Evolutionary conservation across 805 yeast genomes (phyloP).

Genomic region (Suhomyces prunicola): DNA sequence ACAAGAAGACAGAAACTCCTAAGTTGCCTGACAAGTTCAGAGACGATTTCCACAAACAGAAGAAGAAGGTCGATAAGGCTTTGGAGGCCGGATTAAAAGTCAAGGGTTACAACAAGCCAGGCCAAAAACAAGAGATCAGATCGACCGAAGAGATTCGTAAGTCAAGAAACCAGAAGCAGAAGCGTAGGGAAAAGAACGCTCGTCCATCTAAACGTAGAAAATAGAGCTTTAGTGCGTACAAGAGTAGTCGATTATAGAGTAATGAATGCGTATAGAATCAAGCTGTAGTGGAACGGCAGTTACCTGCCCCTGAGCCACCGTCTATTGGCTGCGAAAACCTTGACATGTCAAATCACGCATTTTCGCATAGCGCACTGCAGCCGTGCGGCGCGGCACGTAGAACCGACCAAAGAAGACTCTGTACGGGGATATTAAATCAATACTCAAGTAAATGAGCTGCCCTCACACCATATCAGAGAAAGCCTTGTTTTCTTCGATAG

Average conservation of each 20-base stretch:
- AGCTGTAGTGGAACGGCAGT: not conserved
- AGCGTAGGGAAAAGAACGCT: slow-evolving; percentile 80
- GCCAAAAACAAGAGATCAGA: slow-evolving; percentile 54
- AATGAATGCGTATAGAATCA: not conserved
- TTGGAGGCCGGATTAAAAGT: slow-evolving; percentile 68
- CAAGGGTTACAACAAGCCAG: slow-evolving; percentile 58
- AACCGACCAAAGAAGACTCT: no score
- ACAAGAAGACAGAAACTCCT: slow-evolving; percentile 75
- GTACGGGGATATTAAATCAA: no score
- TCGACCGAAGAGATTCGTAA: slow-evolving; percentile 76
- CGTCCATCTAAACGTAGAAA: slow-evolving; percentile 51
- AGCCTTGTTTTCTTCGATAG: no score
- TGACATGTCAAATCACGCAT: not conserved
- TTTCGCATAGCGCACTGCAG: not conserved
- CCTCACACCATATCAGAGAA: no score
- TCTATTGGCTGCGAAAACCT: not conserved
- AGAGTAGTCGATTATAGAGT: not conserved
- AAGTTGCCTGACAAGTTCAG: slow-evolving; percentile 85
- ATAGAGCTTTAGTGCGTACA: slow-evolving; percentile 4
- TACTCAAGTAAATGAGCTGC: no score
- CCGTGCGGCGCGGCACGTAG: not conserved
- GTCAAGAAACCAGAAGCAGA: slow-evolving; percentile 63
- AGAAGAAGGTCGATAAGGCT: slow-evolving; percentile 79
- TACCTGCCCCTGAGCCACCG: no score
- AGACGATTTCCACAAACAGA: slow-evolving; percentile 80